phyloP scores from a whole-genome alignment of 2,329 filamentous ascomycete species.

The Epichloe aotearoae region DNA sequence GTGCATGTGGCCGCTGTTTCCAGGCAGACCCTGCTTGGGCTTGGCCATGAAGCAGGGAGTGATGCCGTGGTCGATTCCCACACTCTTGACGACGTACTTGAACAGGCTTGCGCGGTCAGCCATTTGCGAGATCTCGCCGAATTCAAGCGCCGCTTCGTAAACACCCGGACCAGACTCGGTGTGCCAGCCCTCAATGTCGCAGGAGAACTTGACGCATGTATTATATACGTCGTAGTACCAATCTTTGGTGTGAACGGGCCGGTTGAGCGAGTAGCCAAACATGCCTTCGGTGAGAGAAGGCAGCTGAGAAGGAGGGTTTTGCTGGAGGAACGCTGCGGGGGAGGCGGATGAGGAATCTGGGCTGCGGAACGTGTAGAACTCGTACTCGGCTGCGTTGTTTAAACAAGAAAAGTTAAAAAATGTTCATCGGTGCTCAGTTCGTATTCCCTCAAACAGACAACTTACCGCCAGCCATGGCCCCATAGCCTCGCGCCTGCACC shows the following conservation, averaged over 20 bases:
- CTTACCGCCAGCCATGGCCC: conserved; percentile 81
- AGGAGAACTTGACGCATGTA: conserved; percentile 62
- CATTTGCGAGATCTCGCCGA: conserved; percentile 76
- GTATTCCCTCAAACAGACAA: conserved; percentile 2
- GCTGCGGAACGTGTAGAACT: conserved; percentile 82
- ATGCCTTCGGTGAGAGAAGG: conserved; percentile 81
- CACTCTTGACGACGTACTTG: conserved; percentile 88
- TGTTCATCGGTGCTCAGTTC: background rate
- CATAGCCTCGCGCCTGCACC: conserved; percentile 54
- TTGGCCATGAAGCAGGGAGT: conserved; percentile 99
- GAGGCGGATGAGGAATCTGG: conserved; percentile 44
- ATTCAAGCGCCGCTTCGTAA: conserved; percentile 89
- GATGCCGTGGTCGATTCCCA: conserved; percentile 77
- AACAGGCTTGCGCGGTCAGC: conserved; percentile 85
- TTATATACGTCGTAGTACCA: conserved; percentile 87
- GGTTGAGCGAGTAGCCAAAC: conserved; percentile 87
- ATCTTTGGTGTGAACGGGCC: conserved; percentile 79
- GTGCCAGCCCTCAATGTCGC: conserved; percentile 87
- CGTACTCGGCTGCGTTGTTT: conserved; percentile 62
- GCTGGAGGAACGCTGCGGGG: conserved; percentile 59
- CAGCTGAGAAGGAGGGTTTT: conserved; percentile 60
- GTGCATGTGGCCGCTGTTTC: conserved; percentile 94
- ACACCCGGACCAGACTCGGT: conserved; percentile 90
- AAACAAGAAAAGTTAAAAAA: background rate
- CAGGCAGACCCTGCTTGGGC: conserved; percentile 76